These are phyloP conservation scores for Phytophthora sojae DNA, from an alignment of 352 stramenopile species.

Conservation along the genomic window DNA sequence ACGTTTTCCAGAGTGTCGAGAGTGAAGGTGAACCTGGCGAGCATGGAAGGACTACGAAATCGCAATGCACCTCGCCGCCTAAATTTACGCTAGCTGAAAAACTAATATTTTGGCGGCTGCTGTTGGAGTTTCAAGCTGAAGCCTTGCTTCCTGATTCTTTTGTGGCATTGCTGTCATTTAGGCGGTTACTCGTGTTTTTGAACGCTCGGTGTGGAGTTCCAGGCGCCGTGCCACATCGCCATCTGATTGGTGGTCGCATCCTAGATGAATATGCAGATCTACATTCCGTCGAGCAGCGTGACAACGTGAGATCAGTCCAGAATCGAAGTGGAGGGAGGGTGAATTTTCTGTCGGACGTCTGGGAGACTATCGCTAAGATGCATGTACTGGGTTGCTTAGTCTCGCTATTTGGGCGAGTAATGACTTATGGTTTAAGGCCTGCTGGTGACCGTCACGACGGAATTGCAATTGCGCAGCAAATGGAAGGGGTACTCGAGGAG, in stretches of 20 bases:
- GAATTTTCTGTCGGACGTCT: conserved; percentile 20
- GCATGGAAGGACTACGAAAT: too few species aligned
- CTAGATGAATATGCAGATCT: conserved; percentile 14
- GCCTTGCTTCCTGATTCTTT: conserved; percentile 5
- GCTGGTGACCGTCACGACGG: conserved; percentile 13
- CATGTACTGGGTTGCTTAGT: conserved; percentile 18
- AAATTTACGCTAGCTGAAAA: too few species aligned
- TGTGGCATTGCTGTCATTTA: conserved; percentile 5
- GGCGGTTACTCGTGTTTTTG: conserved; percentile 5
- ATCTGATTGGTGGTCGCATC: conserved; percentile 9
- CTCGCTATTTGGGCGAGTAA: conserved; percentile 1
- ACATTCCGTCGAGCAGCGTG: conserved; percentile 10
- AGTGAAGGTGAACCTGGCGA: too few species aligned
- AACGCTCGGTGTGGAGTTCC: conserved; percentile 18
- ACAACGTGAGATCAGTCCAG: conserved; percentile 4
- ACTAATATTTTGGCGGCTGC: background rate
- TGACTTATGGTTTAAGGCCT: conserved; percentile 12
- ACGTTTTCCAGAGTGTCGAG: too few species aligned
- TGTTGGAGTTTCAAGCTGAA: conserved; percentile 9
- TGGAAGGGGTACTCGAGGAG: conserved; percentile 10
- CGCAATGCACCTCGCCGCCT: too few species aligned
- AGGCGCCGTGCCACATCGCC: background rate
- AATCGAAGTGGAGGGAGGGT: conserved; percentile 18
- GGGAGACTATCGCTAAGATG: conserved; percentile 10
- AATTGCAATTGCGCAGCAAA: conserved; percentile 17